phyloP scores from a whole-genome alignment of 1,284 basidiomycete species.

The Cerrena zonata region DNA sequence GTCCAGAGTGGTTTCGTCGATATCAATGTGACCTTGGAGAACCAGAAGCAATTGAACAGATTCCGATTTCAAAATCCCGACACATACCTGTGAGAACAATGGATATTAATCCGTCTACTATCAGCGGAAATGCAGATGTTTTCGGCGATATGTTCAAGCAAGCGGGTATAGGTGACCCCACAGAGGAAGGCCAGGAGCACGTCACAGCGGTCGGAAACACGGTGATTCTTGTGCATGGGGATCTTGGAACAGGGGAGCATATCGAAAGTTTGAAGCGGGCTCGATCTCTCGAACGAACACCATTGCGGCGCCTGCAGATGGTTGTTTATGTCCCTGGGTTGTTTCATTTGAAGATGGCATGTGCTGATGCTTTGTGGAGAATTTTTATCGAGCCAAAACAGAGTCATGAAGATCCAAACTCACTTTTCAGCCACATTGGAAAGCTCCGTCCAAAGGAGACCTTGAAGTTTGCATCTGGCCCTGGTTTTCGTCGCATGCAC shows the following conservation, averaged over 20 bases:
- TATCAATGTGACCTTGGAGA: not conserved
- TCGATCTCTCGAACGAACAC: not conserved
- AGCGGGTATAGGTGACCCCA: not conserved
- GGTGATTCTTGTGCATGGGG: constrained; percentile 4
- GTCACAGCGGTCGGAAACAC: not conserved
- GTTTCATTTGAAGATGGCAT: constrained; percentile 33
- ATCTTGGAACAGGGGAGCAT: constrained; percentile 3
- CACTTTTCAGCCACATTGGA: constrained; percentile 10
- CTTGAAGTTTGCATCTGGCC: constrained; percentile 22
- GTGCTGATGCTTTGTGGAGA: constrained; percentile 25
- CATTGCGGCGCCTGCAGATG: constrained; percentile 13
- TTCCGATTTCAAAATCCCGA: not conserved
- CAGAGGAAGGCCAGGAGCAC: not conserved
- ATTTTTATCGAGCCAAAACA: constrained; percentile 12
- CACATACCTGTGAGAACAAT: constrained; percentile 2
- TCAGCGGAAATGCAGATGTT: not conserved
- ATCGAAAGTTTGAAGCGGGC: not conserved
- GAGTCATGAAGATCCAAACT: constrained; percentile 6
- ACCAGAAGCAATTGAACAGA: not conserved
- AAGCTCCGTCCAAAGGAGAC: constrained; percentile 27
- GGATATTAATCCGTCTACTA: constrained; percentile 4
- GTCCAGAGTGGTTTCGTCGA: not conserved
- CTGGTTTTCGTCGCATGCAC: constrained; percentile 32
- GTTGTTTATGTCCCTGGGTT: constrained; percentile 23
- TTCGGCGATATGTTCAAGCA: constrained; percentile 1